Evolutionary conservation across 176 grass and related monocot genomes (phyloP).

Genomic region (sorghum (Sorghum bicolor)): Sorghum_bicolor_NCBIv3 NC_012870.2:58350501-58351000

Average conservation of each 20-base stretch:
- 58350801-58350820: conserved; percentile 70
- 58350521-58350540: conserved; percentile 25
- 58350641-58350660: neutral
- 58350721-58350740: conserved; percentile 57
- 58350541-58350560: conserved; percentile 57
- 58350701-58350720: conserved; percentile 46
- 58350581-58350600: conserved; percentile 28
- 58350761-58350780: conserved; percentile 59
- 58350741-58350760: conserved; percentile 54
- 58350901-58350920: conserved; percentile 41
- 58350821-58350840: conserved; percentile 27
- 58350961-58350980: conserved; percentile 52
- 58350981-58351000: conserved; percentile 47
- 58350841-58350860: conserved; percentile 52
- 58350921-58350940: conserved; percentile 42
- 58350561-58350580: conserved; percentile 27
- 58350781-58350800: conserved; percentile 50
- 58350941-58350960: conserved; percentile 40
- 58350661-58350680: too few relatives aligned
- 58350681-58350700: too few relatives aligned
- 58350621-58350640: neutral
- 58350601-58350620: neutral
- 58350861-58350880: conserved; percentile 56
- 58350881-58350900: neutral
- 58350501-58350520: conserved; percentile 24